phyloP scores from a whole-genome alignment of 2,329 filamentous ascomycete genomes.

The Aspergillus niger region DNA sequence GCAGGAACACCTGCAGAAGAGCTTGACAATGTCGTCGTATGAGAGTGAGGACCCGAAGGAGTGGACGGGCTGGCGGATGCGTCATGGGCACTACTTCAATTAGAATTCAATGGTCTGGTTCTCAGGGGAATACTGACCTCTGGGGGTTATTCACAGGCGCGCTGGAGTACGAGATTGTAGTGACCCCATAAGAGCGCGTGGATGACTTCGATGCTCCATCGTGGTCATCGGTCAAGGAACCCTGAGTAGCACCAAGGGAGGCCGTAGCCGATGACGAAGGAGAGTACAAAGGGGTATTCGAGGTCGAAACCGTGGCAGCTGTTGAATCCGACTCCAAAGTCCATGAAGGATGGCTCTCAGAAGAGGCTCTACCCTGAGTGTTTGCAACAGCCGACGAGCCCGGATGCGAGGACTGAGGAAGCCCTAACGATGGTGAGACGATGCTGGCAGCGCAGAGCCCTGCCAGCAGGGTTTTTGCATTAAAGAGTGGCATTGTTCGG shows the following conservation, averaged over 20 bases:
- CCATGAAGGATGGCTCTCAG: neutral
- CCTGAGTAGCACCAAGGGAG: neutral
- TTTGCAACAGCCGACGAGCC: neutral
- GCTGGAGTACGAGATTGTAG: neutral
- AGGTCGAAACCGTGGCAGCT: neutral
- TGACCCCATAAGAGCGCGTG: neutral
- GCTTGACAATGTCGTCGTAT: neutral
- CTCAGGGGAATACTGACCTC: neutral
- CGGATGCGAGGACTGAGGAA: neutral
- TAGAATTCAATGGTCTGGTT: neutral
- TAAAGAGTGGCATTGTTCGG: neutral
- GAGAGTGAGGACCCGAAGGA: neutral
- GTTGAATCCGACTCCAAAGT: neutral
- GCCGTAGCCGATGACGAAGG: neutral
- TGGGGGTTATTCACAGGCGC: neutral
- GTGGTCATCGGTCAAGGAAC: neutral
- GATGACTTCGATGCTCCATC: neutral
- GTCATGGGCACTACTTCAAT: neutral
- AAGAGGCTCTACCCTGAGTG: neutral
- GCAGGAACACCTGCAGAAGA: neutral
- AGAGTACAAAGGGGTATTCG: neutral
- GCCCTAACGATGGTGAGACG: neutral
- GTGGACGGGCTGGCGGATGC: neutral
- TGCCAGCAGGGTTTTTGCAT: slow-evolving; percentile 1
- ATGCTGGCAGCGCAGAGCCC: neutral